phyloP scores from a whole-genome alignment of 148 eudicot species.

The Rhododendron kiyosumense region DNA sequence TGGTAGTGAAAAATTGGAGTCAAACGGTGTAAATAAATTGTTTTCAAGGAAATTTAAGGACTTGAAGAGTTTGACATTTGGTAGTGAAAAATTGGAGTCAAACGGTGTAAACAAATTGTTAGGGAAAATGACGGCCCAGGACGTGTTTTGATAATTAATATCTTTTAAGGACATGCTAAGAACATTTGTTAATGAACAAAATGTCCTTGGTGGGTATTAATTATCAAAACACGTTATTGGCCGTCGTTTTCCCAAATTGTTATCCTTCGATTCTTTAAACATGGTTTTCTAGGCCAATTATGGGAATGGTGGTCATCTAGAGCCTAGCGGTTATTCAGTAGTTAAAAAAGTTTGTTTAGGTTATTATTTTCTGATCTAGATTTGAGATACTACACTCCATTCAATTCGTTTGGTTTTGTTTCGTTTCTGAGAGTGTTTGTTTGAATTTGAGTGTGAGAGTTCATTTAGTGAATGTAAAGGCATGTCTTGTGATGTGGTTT shows the following conservation, averaged over 20 bases:
- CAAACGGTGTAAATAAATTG: neutral
- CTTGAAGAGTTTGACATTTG: too few relatives aligned
- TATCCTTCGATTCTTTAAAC: neutral
- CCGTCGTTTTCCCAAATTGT: too few relatives aligned
- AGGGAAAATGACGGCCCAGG: too few relatives aligned
- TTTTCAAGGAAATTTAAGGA: too few relatives aligned
- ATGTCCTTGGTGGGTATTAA: too few relatives aligned
- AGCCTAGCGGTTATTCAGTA: neutral
- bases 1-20: too few relatives aligned
- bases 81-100: too few relatives aligned
- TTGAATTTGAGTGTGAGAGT: neutral
- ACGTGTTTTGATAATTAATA: too few relatives aligned
- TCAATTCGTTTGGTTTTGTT: neutral
- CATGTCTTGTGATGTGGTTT: neutral
- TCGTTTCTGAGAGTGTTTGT: neutral
- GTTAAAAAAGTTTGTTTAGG: neutral
- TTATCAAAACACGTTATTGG: too few relatives aligned
- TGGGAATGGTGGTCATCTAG: neutral
- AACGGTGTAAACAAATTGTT: too few relatives aligned
- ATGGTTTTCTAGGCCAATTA: neutral
- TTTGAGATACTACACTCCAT: neutral
- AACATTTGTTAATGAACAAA: too few relatives aligned
- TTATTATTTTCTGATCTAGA: neutral
- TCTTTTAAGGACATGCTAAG: too few relatives aligned
- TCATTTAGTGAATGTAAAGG: neutral